Base-by-base conservation (phyloP, 805 yeast species). In the Cyberlindnera maclurae region DNA sequence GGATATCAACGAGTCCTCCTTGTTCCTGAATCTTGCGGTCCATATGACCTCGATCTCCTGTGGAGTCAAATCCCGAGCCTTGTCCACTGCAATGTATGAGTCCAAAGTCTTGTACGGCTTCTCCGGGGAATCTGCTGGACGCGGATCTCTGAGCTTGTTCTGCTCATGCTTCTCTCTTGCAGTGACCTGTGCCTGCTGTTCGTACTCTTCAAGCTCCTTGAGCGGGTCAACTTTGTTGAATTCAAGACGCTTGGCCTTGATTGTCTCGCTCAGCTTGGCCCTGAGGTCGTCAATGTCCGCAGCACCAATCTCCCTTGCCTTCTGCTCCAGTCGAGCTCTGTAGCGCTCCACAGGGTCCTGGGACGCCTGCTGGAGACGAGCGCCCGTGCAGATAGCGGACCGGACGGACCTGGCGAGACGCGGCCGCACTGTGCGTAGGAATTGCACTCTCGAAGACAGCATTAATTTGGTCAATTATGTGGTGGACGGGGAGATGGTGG, bases 1-100 rank as follows among this genome's bases (percentile, higher is more conserved):
- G 0, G 97, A 95, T 48, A 77, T 71, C 44, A 93, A 54, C 8
- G 79, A 60, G 33, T 76, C 63, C 6, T 77, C 79, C 41, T 73
- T 74, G 41, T 62, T 58, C 32, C 74, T 73, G 63, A 89, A 89
- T 47, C 96, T 73, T 0, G 95, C 87, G 57, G 85, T 78, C 98
- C 98, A 93, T 15, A 93, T 63, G 50, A 73, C 71, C 51, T 84
- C 94, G 37, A 90, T 65, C 51, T 86, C 94, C 44, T 72, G 68
- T 4, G 58, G 50, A 0, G 75, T 71, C 37, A 89, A 70, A 4
- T 65, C 69, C 35, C 61, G 43, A 34, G 86, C 48, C 57, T 87
- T 89, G 1, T 73, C 82, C 7, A 77, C 66, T 39, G 85, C 88
- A 30, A 93, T 59, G 58, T 67, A 90, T 1, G 89, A 76, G 33